Base-by-base conservation (phyloP, 139 green algal genomes). In the Chlorella sp. region DNA sequence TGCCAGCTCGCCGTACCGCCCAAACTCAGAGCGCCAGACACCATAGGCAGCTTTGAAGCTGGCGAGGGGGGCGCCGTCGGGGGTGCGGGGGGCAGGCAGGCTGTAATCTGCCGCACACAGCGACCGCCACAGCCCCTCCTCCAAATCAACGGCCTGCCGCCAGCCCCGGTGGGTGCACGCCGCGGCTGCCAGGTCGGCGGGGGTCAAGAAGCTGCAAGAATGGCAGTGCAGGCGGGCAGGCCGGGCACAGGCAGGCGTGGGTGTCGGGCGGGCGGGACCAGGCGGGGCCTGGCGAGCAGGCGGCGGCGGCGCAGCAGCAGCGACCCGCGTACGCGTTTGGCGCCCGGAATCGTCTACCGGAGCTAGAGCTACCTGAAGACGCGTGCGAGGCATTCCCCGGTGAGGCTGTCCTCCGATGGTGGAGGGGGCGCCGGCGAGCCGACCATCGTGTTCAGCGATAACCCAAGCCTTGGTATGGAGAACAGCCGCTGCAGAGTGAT, bases 41-140 rank as follows among this genome's bases (percentile, higher is more conserved):
- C n/a, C 53, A 19, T 64, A 92, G 34, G 89, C 89, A 2, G 69
- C 40, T 3, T 61, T 53, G 60, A 42, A 91, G 61, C 32, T 22
- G 24, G 66, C 30, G n/a, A 77, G 66, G 1, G 80, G 68, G 16
- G 18, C 21, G 32, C 83, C 40, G 21, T 86, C 89, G 21, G 64
- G 89, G 30, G 21, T 15, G 5, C 28, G 28, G 3, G 68, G 40
- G 2, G 85, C 4, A 3, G 32, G 30, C 32, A 89, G 37, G 26
- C 37, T 18, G 69, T 81, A 85, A 18, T 69, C 42, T 2, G 66
- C 30, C 37, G 69, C 68, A 32, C 84, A 91, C 2, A 79, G 39
- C 1, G 42, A 30, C 2, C 68, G 82, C 89, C 89, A 91, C 53
- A 91, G 57, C 7, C 32, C 36, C 48, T 91, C 89, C 68, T 91